phyloP scores from a whole-genome alignment of 345 rosid genomes.

The Ceriops decandra region DNA sequence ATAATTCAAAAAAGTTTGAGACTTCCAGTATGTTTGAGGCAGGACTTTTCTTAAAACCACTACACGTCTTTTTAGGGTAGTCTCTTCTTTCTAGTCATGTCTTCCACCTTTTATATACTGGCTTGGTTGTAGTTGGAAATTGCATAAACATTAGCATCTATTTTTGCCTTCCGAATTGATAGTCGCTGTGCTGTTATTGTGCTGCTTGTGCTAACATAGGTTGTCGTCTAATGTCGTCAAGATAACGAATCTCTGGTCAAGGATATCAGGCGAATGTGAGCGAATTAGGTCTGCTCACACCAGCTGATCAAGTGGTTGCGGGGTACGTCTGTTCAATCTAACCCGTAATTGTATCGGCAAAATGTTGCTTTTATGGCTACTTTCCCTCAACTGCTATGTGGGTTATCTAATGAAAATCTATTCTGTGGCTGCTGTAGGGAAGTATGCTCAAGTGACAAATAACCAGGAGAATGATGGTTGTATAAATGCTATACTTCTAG shows the following conservation, averaged over 20 bases:
- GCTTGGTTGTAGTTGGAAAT: too few species aligned
- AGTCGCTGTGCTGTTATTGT: too few species aligned
- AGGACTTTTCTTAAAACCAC: too few species aligned
- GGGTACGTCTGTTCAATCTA: constrained; percentile 47
- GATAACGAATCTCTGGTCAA: not conserved
- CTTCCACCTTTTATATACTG: too few species aligned
- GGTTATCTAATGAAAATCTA: not conserved
- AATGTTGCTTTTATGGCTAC: not conserved
- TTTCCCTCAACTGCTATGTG: not conserved
- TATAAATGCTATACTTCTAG: constrained; percentile 80
- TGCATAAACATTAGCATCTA: too few species aligned
- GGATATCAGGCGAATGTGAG: constrained; percentile 81
- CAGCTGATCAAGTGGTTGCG: constrained; percentile 84
- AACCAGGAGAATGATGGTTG: constrained; percentile 90
- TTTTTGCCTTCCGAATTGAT: too few species aligned
- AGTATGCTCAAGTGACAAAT: constrained; percentile 88
- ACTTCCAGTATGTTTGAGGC: too few species aligned
- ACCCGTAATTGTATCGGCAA: not conserved
- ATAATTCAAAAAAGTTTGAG: too few species aligned
- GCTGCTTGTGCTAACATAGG: too few species aligned
- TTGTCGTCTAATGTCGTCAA: too few species aligned
- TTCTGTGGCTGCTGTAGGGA: constrained; percentile 48
- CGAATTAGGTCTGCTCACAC: constrained; percentile 91
- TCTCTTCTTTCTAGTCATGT: too few species aligned
- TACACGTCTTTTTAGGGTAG: too few species aligned